Conservation (phyloP, 1,284 basidiomycete genomes). For the Apiotrichum akiyoshidainum region DNA sequence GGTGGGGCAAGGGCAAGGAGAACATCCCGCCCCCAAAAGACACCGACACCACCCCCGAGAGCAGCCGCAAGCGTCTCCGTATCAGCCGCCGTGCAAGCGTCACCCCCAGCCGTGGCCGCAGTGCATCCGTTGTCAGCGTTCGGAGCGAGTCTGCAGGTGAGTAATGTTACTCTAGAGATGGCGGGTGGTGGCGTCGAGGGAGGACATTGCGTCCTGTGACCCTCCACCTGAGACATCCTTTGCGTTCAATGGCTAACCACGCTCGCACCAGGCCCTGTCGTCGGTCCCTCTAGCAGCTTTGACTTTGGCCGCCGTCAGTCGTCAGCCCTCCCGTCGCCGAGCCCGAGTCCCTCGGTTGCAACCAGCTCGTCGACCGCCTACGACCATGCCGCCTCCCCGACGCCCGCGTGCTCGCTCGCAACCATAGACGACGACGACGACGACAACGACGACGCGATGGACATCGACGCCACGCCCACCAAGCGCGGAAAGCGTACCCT, state of each 20-base stretch:
- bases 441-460: constrained; percentile 21
- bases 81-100: constrained; percentile 16
- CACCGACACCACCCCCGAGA: constrained; percentile 12
- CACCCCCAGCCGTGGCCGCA: constrained; percentile 26
- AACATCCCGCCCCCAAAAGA: constrained; percentile 43
- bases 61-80: constrained; percentile 36
- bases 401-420: constrained; percentile 12
- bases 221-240: no score
- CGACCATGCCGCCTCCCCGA: constrained; percentile 9
- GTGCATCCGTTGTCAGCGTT: constrained; percentile 39
- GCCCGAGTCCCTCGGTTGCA: constrained; percentile 37
- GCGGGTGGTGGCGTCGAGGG: background rate
- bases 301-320: constrained; percentile 16
- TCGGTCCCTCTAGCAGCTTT: background rate
- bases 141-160: constrained; percentile 36
- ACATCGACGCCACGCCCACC: constrained; percentile 33
- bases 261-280: constrained; percentile 5
- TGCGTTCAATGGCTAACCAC: background rate
- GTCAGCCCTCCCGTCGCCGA: constrained; percentile 31
- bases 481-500: constrained; percentile 19
- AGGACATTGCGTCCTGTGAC: no score
- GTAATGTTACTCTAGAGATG: constrained; percentile 8
- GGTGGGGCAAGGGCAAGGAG: constrained; percentile 45
- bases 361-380: constrained; percentile 25
- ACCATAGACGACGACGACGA: constrained; percentile 21